A percentile compares a stretch with the other conserved stretches of the same genome.
Evolutionary conservation across 2,329 filamentous ascomycete species (phyloP).

Genomic region (Beauveria asiatica): DNA sequence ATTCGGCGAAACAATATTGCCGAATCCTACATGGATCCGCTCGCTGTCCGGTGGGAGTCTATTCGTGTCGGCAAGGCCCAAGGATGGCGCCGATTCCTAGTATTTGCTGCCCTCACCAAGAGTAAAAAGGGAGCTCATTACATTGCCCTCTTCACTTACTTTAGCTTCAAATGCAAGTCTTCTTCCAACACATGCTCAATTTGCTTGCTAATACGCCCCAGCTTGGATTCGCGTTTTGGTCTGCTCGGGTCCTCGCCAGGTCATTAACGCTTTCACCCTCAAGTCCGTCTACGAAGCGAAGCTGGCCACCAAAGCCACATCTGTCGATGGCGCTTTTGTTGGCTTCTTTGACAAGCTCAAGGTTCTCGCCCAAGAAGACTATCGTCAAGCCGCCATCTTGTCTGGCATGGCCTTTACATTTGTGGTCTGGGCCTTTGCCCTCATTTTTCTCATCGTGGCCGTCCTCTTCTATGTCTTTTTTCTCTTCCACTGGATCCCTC

Average conservation of each 20-base stretch:
- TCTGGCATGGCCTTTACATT: conserved; percentile 90
- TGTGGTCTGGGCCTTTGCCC: conserved; percentile 78
- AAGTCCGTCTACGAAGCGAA: conserved; percentile 74
- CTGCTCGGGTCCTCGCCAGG: conserved; percentile 86
- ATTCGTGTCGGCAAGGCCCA: conserved; percentile 64
- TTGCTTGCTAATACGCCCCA: conserved; percentile 24
- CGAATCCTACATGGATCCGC: conserved; percentile 80
- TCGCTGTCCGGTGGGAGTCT: conserved; percentile 79
- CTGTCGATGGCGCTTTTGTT: conserved; percentile 54
- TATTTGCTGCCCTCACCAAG: conserved; percentile 85
- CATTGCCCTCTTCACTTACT: conserved; percentile 84
- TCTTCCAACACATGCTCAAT: not conserved
- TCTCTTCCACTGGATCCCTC: conserved; percentile 85
- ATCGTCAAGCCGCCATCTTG: conserved; percentile 72
- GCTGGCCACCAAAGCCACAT: conserved; percentile 45
- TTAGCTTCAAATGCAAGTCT: conserved; percentile 55
- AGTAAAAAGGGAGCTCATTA: conserved; percentile 88
- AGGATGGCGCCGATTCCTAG: conserved; percentile 84
- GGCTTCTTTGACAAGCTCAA: conserved; percentile 81
- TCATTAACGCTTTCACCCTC: conserved; percentile 81
- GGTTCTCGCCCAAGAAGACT: conserved; percentile 62
- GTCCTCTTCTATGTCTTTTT: conserved; percentile 77
- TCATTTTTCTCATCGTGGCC: conserved; percentile 66
- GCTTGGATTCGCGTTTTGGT: conserved; percentile 83
- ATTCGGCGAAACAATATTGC: conserved; percentile 81